phyloP scores from a whole-genome alignment of 768 basidiomycete species.

The Symmetrospora coprosmae region DNA sequence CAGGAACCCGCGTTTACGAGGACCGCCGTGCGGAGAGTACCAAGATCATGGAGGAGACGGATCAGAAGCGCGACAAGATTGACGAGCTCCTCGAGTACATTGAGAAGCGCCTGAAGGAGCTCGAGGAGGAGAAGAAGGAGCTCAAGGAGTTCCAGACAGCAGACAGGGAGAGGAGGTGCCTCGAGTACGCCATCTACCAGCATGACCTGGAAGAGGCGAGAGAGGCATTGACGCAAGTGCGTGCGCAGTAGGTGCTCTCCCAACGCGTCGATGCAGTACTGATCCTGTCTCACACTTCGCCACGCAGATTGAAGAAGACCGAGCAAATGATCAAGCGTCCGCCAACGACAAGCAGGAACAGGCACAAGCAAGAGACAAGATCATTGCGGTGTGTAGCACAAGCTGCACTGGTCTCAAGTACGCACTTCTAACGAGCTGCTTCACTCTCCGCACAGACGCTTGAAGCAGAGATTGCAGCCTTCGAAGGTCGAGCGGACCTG shows the following conservation, averaged over 20 bases:
- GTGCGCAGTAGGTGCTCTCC: no score
- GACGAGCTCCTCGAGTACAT: conserved; percentile 78
- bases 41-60: conserved; percentile 95
- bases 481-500: conserved; percentile 51
- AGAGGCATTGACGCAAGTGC: conserved; percentile 68
- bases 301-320: conserved; percentile 46
- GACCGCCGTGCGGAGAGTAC: conserved; percentile 78
- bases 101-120: conserved; percentile 70
- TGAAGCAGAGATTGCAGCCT: background rate
- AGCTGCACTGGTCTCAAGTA: background rate
- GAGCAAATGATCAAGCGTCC: conserved; percentile 64
- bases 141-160: conserved; percentile 70
- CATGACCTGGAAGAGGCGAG: conserved; percentile 79
- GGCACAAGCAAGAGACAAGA: conserved; percentile 67
- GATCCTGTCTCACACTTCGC: background rate
- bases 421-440: no score
- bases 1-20: conserved; percentile 95
- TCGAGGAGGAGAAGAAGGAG: conserved; percentile 97
- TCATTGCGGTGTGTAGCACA: conserved; percentile 52
- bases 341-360: conserved; percentile 69
- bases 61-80: conserved; percentile 80
- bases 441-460: background rate
- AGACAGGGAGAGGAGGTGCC: conserved; percentile 80
- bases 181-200: conserved; percentile 89
- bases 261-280: conserved; percentile 45